These are phyloP conservation scores for Triticum timopheevii DNA, from an alignment of 176 grass and related monocot genomes.

Conservation along the genomic window DNA sequence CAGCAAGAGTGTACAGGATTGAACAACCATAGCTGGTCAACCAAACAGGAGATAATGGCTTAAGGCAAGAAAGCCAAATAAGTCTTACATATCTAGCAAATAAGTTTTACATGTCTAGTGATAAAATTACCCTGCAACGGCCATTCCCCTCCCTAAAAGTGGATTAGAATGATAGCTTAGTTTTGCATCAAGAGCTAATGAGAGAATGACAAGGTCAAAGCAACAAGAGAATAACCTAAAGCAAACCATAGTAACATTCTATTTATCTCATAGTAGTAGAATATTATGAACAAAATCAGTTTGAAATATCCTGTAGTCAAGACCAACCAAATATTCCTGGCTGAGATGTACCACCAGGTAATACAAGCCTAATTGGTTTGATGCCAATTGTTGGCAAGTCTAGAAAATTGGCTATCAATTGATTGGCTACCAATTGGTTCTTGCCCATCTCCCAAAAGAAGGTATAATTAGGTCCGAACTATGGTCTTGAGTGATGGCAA, in stretches of 20 bases:
- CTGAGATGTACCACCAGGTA: not conserved
- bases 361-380: not conserved
- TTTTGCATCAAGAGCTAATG: not conserved
- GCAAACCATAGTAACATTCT: not conserved
- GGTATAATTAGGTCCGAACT: not conserved
- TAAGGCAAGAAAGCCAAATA: not conserved
- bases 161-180: conserved; percentile 5
- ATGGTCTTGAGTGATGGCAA: not conserved
- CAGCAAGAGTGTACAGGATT: not conserved
- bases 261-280: not conserved
- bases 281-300: conserved; percentile 1
- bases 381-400: too few relatives aligned
- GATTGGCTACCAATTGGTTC: too few relatives aligned
- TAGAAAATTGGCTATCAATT: too few relatives aligned
- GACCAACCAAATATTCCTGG: not conserved
- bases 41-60: not conserved
- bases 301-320: not conserved
- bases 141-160: not conserved
- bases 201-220: conserved; percentile 3
- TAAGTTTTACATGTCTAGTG: not conserved
- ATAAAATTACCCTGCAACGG: not conserved
- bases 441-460: not conserved
- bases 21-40: not conserved
- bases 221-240: not conserved
- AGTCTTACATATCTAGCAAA: not conserved